Evolutionary conservation across 768 basidiomycete species (phyloP).

Genomic region (Leucocoprinus sp.): DNA sequence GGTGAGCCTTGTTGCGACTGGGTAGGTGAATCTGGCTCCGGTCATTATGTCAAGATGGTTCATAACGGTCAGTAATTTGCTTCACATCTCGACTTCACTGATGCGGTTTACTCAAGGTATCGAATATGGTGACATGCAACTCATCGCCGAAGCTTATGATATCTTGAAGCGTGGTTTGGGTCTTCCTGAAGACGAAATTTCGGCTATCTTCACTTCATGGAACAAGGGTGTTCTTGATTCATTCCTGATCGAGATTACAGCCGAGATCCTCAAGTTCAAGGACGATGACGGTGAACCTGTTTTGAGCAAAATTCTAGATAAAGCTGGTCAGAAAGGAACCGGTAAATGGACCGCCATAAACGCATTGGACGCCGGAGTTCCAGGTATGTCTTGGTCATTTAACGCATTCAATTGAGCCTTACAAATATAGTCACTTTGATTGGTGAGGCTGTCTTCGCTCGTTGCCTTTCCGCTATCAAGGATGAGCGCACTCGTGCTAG

Average conservation of each 20-base stretch:
- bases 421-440: slow-evolving; percentile 80
- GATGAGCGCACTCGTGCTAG: slow-evolving; percentile 90
- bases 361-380: slow-evolving; percentile 86
- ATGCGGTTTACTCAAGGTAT: slow-evolving; percentile 57
- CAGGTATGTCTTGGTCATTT: slow-evolving; percentile 42
- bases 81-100: slow-evolving; percentile 6
- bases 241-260: slow-evolving; percentile 97
- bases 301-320: slow-evolving; percentile 89
- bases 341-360: slow-evolving; percentile 99
- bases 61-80: slow-evolving; percentile 64
- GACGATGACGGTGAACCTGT: slow-evolving; percentile 92
- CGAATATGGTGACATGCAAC: slow-evolving; percentile 99
- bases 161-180: slow-evolving; percentile 96
- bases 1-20: slow-evolving; percentile 99
- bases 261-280: slow-evolving; percentile 94
- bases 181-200: slow-evolving; percentile 80
- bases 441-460: slow-evolving; percentile 98
- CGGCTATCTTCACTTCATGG: slow-evolving; percentile 90
- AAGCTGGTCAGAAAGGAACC: slow-evolving; percentile 98
- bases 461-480: slow-evolving; percentile 96
- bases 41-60: slow-evolving; percentile 99
- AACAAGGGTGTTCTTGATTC: slow-evolving; percentile 99
- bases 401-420: slow-evolving; percentile 8
- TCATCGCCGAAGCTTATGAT: slow-evolving; percentile 98
- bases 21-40: slow-evolving; percentile 94